phyloP scores from a whole-genome alignment of 805 yeast genomes.

The Zygosaccharomyces siamensis region DNA sequence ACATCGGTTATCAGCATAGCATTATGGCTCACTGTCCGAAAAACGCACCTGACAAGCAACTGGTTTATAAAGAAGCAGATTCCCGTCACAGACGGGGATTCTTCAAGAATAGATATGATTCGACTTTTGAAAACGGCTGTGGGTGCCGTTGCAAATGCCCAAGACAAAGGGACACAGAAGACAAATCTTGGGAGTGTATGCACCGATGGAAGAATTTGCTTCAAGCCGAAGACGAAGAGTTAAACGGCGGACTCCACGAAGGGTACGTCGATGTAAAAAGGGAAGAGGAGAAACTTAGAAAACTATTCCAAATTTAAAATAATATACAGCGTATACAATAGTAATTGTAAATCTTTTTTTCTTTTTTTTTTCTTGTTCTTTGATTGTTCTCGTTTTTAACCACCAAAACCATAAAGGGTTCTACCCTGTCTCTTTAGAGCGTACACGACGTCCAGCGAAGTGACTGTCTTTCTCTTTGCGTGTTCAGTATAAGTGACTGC shows the following conservation, averaged over 20 bases:
- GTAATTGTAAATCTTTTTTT: neutral
- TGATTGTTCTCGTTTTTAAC: conserved; percentile 45
- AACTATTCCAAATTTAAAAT: conserved; percentile 4
- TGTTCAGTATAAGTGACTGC: conserved; percentile 99
- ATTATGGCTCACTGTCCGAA: conserved; percentile 79
- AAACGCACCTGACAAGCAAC: conserved; percentile 44
- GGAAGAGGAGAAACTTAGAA: conserved; percentile 7
- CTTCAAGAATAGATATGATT: conserved; percentile 33
- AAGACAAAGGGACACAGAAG: conserved; percentile 52
- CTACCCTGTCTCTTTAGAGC: conserved; percentile 99
- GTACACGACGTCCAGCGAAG: conserved; percentile 97
- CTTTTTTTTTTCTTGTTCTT: conserved; percentile 4
- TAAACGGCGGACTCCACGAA: conserved; percentile 6
- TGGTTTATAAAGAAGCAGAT: conserved; percentile 38
- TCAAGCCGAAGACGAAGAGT: conserved; percentile 5
- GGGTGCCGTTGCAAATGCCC: conserved; percentile 89
- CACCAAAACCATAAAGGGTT: conserved; percentile 99
- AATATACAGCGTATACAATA: neutral
- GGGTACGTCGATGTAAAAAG: conserved; percentile 7
- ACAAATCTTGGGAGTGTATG: conserved; percentile 48
- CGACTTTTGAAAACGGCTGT: conserved; percentile 43
- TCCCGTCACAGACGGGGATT: conserved; percentile 21
- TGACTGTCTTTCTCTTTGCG: conserved; percentile 99
- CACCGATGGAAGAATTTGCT: conserved; percentile 43
- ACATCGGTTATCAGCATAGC: conserved; percentile 84